These are phyloP conservation scores for Kwoniella sp. DNA, from an alignment of 768 basidiomycete genomes.

Conservation along the genomic window DNA sequence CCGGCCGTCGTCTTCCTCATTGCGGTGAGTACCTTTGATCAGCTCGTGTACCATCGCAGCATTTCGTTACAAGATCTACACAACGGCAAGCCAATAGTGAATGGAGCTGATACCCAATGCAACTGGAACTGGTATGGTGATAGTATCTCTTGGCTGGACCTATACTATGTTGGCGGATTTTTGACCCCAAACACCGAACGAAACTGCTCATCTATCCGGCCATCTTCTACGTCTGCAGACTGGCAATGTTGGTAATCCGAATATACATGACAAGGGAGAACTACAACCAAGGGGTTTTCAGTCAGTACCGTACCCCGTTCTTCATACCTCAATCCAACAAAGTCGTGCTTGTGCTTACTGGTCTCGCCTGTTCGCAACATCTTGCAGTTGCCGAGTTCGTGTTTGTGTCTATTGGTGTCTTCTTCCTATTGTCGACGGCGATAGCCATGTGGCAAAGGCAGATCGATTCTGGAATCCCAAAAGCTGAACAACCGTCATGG, in stretches of 20 bases:
- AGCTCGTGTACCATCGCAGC: too few species aligned
- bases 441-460: slow-evolving; percentile 19
- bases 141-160: slow-evolving; percentile 13
- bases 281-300: background rate
- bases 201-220: slow-evolving; percentile 20
- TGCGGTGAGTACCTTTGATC: slow-evolving; percentile 23
- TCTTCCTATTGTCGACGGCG: slow-evolving; percentile 32
- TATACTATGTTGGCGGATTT: slow-evolving; percentile 15
- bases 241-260: slow-evolving; percentile 25
- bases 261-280: slow-evolving; percentile 10
- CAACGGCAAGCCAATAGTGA: too few species aligned
- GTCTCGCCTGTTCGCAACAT: too few species aligned
- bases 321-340: too few species aligned
- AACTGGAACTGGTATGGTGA: too few species aligned
- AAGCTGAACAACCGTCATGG: slow-evolving; percentile 9
- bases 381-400: slow-evolving; percentile 29
- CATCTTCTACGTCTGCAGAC: slow-evolving; percentile 18
- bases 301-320: background rate
- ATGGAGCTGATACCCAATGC: too few species aligned
- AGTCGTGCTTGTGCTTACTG: too few species aligned
- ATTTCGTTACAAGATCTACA: too few species aligned
- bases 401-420: slow-evolving; percentile 22
- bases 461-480: slow-evolving; percentile 3
- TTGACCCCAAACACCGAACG: background rate
- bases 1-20: slow-evolving; percentile 30